A percentile compares a stretch with the other conserved stretches of the same genome.
phyloP scores from a whole-genome alignment of 1,139 yeast genomes.

The Pichia sp. region DNA sequence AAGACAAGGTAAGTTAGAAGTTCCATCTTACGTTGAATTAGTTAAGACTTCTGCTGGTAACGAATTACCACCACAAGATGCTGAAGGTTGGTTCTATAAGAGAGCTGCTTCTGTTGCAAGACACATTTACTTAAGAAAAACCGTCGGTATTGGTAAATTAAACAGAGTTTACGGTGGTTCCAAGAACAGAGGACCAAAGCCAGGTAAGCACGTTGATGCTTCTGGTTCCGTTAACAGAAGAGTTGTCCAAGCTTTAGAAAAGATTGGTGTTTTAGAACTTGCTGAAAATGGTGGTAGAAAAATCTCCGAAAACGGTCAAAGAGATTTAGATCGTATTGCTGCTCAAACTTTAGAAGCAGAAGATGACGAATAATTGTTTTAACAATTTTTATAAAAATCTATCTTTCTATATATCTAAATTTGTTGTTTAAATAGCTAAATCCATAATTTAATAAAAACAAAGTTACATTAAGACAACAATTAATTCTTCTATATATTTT shows the following conservation, averaged over 20 bases:
- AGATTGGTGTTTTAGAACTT: constrained; percentile 95
- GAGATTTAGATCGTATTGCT: constrained; percentile 99
- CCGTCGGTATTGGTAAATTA: constrained; percentile 98
- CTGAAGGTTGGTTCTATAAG: constrained; percentile 99
- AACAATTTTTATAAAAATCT: background rate
- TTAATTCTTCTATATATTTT: background rate
- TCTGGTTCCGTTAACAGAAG: constrained; percentile 99
- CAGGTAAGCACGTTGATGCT: constrained; percentile 98
- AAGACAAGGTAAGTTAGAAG: constrained; percentile 99
- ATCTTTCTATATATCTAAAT: constrained; percentile 1
- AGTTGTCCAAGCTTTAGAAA: constrained; percentile 96
- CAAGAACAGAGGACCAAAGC: constrained; percentile 98
- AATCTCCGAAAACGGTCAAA: constrained; percentile 99
- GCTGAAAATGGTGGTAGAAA: constrained; percentile 99
- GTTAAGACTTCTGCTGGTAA: constrained; percentile 99
- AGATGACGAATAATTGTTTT: constrained; percentile 45
- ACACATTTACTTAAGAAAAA: constrained; percentile 99
- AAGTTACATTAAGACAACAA: background rate
- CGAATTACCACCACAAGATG: constrained; percentile 99
- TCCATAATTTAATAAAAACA: background rate
- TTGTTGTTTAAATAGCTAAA: constrained; percentile 2
- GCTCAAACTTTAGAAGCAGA: constrained; percentile 95
- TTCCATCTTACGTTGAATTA: constrained; percentile 99
- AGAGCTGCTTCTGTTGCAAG: constrained; percentile 99
- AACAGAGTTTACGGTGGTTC: constrained; percentile 99